Conservation (phyloP, 257 asterid genomes). For the Solanum sitiens region DNA sequence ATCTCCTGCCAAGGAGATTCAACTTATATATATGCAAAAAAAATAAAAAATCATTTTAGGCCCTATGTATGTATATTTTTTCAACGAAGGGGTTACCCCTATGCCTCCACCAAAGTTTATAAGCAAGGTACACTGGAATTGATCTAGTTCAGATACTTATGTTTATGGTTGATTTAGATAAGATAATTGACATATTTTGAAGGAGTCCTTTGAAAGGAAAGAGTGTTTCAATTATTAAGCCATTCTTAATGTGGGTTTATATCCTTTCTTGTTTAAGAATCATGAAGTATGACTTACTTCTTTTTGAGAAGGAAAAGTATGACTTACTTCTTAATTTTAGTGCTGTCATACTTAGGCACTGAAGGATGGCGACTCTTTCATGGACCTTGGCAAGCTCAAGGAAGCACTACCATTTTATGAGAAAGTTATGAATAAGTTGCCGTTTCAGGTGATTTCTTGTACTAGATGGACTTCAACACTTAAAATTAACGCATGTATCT, state of each 20-base stretch:
- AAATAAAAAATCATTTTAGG: not conserved
- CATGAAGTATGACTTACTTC: slow-evolving; percentile 35
- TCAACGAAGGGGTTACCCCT: not conserved
- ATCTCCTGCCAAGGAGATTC: not conserved
- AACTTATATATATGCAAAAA: not conserved
- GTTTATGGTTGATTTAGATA: not conserved
- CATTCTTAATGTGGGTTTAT: not conserved
- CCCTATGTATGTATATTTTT: not conserved
- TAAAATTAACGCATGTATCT: not conserved
- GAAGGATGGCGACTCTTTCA: slow-evolving; percentile 66
- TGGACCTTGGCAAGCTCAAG: slow-evolving; percentile 77
- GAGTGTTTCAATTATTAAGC: not conserved
- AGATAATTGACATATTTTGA: not conserved
- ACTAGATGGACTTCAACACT: not conserved
- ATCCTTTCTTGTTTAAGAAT: slow-evolving; percentile 6
- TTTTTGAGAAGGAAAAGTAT: no score
- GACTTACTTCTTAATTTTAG: slow-evolving; percentile 58
- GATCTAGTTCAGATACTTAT: not conserved
- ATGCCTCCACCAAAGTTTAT: not conserved
- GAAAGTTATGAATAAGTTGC: slow-evolving; percentile 58
- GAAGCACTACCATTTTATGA: slow-evolving; percentile 71
- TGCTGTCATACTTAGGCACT: slow-evolving; percentile 65
- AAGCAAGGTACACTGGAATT: not conserved
- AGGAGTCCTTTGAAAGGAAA: not conserved
- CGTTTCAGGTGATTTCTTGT: slow-evolving; percentile 46